Conservation (phyloP, 192 early-diverging fungal species). For the Chytriomyces sp. region DNA sequence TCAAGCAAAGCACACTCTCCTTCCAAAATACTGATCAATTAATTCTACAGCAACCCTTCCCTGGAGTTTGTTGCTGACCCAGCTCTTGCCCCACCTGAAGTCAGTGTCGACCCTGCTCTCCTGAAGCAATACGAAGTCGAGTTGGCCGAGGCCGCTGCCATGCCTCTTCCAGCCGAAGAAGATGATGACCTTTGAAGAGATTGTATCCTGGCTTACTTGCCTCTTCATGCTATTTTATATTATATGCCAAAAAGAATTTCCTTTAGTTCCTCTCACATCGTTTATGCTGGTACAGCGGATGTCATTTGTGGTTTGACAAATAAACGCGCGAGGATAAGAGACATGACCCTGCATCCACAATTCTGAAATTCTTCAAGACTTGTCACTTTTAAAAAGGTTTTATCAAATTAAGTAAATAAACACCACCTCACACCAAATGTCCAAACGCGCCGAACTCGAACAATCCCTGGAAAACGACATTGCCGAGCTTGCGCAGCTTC, state of each 20-base stretch:
- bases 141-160: conserved; percentile 74
- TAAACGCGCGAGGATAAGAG: too few species aligned
- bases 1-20: conserved; percentile 5
- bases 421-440: not conserved
- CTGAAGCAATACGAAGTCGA: conserved; percentile 82
- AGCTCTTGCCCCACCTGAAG: conserved; percentile 94
- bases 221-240: conserved; percentile 1
- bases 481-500: conserved; percentile 55
- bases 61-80: conserved; percentile 98
- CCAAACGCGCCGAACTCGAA: conserved; percentile 39
- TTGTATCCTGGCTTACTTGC: not conserved
- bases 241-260: not conserved
- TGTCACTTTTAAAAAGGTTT: too few species aligned
- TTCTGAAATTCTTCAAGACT: too few species aligned
- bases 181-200: conserved; percentile 34
- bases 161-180: conserved; percentile 88
- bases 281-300: too few species aligned
- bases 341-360: too few species aligned
- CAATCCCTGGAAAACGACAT: conserved; percentile 50
- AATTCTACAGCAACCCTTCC: conserved; percentile 74
- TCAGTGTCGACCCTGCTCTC: conserved; percentile 77
- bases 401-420: not conserved
- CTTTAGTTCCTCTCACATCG: too few species aligned
- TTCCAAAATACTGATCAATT: not conserved
- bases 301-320: too few species aligned